phyloP scores from a whole-genome alignment of 2,329 filamentous ascomycete genomes.

The Aspergillus felis region DNA sequence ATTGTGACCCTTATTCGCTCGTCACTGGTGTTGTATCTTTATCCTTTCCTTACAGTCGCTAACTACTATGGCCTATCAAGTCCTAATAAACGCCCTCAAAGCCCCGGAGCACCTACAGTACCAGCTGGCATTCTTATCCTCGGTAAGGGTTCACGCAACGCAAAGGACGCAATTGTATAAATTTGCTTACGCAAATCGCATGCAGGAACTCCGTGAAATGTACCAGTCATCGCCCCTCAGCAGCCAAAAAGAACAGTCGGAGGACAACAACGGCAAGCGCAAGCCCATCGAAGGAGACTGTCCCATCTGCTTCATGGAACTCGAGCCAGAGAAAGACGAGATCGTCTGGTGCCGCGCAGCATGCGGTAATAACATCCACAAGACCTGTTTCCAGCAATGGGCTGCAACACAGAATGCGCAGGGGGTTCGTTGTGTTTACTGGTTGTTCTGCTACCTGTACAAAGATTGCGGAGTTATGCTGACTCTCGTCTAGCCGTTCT shows the following conservation, averaged over 20 bases:
- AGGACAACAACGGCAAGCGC: conserved; percentile 46
- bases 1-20: background rate
- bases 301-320: conserved; percentile 59
- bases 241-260: conserved; percentile 35
- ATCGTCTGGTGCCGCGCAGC: conserved; percentile 57
- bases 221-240: conserved; percentile 52
- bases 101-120: conserved; percentile 54
- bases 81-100: conserved; percentile 56
- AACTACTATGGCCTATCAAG: conserved; percentile 30
- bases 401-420: conserved; percentile 29
- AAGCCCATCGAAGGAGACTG: conserved; percentile 61
- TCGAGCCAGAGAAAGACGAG: conserved; percentile 44
- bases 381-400: conserved; percentile 55
- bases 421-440: conserved; percentile 44
- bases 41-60: conserved; percentile 7
- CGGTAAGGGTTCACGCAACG: conserved; percentile 26
- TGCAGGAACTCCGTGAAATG: conserved; percentile 53
- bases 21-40: conserved; percentile 1
- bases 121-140: conserved; percentile 57
- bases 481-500: conserved; percentile 30
- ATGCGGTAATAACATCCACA: conserved; percentile 63
- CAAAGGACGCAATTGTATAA: background rate
- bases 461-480: background rate
- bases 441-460: conserved; percentile 25
- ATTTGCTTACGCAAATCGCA: background rate